Conservation (phyloP, 805 yeast species). For the Schwanniomyces sp. region DNA sequence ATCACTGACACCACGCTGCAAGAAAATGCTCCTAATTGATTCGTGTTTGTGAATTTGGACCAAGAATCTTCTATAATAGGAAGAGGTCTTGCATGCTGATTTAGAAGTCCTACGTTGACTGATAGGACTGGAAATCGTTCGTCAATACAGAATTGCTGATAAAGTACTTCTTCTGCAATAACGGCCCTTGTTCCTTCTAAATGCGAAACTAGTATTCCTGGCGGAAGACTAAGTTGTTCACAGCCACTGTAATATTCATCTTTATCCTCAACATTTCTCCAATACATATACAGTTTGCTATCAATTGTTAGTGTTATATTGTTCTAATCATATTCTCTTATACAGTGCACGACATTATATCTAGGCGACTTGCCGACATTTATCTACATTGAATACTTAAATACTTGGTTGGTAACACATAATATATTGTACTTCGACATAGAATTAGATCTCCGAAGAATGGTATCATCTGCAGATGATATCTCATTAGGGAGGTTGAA, state of each 20-base stretch:
- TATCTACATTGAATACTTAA: background rate
- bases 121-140: slow-evolving; percentile 35
- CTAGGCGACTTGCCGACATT: background rate
- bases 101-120: slow-evolving; percentile 35
- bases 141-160: slow-evolving; percentile 32
- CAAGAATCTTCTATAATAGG: slow-evolving; percentile 52
- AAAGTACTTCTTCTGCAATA: slow-evolving; percentile 19
- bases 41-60: slow-evolving; percentile 37
- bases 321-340: no score
- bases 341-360: background rate
- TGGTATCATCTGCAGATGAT: background rate
- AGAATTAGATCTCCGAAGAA: background rate
- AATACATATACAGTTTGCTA: slow-evolving; percentile 24
- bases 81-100: slow-evolving; percentile 26
- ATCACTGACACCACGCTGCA: slow-evolving; percentile 62
- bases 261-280: slow-evolving; percentile 27
- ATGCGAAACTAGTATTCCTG: slow-evolving; percentile 33
- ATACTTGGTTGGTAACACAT: background rate
- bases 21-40: slow-evolving; percentile 44
- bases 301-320: no score
- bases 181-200: background rate
- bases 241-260: slow-evolving; percentile 30
- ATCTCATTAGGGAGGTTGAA: background rate
- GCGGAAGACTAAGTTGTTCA: slow-evolving; percentile 23
- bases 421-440: background rate